Base-by-base conservation (phyloP, 345 rosid species). In the Hibiscus mutabilis region DNA sequence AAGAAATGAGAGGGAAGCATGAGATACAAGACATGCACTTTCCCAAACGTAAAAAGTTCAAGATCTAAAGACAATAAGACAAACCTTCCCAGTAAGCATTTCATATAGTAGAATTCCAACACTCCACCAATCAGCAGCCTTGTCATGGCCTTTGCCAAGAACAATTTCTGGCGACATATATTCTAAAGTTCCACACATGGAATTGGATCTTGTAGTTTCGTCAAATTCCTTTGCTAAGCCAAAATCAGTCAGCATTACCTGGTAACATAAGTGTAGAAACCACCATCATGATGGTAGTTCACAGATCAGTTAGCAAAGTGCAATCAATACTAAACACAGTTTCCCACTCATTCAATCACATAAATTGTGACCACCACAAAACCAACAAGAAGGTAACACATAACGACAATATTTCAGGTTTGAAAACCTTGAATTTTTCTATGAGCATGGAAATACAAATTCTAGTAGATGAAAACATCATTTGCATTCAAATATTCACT, bases 71-170 rank as follows among this genome's bases (percentile, higher is more conserved):
- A 49, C 5, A 44, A 27, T 10, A 51, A 67, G 25, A 47, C 57
- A 47, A 18, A 68, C 60, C 71, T 51, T 68, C 60, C 91, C 99
- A 10, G 96, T 92, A 47, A 92, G 97, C 98, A 95, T 95, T 85
- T 95, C 99, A 84, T 80, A 90, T 58, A 92, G 72, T 56, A 95
- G 84, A 76, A 90, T 79, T 60, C 99, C 99, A 27, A 89, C 93
- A 62, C 99, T 95, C 99, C 99, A 95, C 97, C 99, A 95, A 58
- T 95, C 99, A 5, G 99, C 97, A 68, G 97, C 88, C 77, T 95
- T 95, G 74, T 95, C 86, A 77, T 95, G 97, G 33, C 98, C 99
- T 79, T 83, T 95, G 5, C 99, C 99, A 9, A 80, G 87, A 76
- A 95, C 73, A 66, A 95, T 90, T 81, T 95, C 99, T 57, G 99